Base-by-base conservation (phyloP, 768 basidiomycete genomes). In the Pisolithus tinctorius region DNA sequence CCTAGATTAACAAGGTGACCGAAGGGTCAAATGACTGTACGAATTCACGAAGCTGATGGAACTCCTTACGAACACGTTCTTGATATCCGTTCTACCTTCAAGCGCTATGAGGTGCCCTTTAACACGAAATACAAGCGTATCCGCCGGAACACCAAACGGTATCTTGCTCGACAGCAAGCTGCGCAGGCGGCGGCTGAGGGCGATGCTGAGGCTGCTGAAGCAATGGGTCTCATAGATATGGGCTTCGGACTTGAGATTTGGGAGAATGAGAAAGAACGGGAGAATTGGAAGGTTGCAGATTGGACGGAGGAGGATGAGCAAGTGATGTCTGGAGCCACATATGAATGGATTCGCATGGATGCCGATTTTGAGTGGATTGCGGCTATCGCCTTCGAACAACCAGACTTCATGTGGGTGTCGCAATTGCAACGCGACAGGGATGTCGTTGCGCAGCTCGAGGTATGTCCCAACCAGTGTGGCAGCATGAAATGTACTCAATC, bases 291-390 rank as follows among this genome's bases (percentile, higher is more conserved):
- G 65, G 94, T 98, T 4, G 88, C 88, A 6, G 94, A 98, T 65
- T 98, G 96, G 96, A 90, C 88, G 4, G 94, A 96, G 61, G 93
- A 96, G 58, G 93, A 98, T 53, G 94, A 96, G 63, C 83, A 86
- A 53, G 75, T 79, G 40, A 95, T 98, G 91, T 84, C 87, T 37
- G 90, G 90, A 16, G 94, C 95, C 55, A 95, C 93, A 3, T 99
- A 97, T 68, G 96, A 99, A 69, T 99, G 95, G 95, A 98, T 99
- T 52, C 77, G 96, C 55, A 90, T 98, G 78, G 96, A 99, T 63
- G 93, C 96, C 14, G 96, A 99, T 65, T 94, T 96, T 66, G 96
- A 99, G 71, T 99, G 96, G 96, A 88, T 98, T 50, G 88, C 91
- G n/a, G 79, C 78, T 37, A 80, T 97, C 55, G 83, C 83, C 55